phyloP scores from a whole-genome alignment of 2,329 filamentous ascomycete species.

The Acephala macrosclerotiorum region DNA sequence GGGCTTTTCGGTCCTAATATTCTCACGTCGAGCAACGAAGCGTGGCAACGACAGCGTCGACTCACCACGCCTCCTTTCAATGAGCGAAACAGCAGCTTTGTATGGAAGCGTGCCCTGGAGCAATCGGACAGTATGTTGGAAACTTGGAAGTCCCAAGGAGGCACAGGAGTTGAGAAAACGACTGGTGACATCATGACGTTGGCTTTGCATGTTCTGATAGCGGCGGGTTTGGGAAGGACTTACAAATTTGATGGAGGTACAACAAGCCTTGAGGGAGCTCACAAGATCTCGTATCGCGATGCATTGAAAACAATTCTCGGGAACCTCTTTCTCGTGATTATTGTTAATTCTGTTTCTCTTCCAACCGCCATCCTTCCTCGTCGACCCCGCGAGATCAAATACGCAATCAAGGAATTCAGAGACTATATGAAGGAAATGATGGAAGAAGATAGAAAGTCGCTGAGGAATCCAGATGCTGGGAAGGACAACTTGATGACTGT shows the following conservation, averaged over 20 bases:
- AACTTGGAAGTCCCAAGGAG: conserved; percentile 27
- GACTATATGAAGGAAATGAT: conserved; percentile 26
- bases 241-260: conserved; percentile 18
- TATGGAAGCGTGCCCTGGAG: conserved; percentile 47
- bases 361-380: conserved; percentile 5
- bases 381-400: conserved; percentile 6
- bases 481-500: conserved; percentile 43
- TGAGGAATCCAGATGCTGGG: conserved; percentile 34
- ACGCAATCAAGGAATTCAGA: conserved; percentile 18
- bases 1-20: conserved; percentile 45
- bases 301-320: conserved; percentile 13
- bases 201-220: conserved; percentile 57
- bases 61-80: conserved; percentile 51
- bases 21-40: conserved; percentile 42
- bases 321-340: conserved; percentile 19
- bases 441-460: conserved; percentile 12
- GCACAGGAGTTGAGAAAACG: conserved; percentile 26
- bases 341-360: background rate
- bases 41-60: conserved; percentile 53
- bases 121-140: conserved; percentile 45
- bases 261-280: conserved; percentile 28
- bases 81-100: conserved; percentile 48
- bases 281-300: conserved; percentile 24
- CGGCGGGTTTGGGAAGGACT: conserved; percentile 52
- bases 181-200: conserved; percentile 54